Base-by-base conservation (phyloP, 495 filamentous ascomycete genomes). In the Aspergillus diversus region DNA sequence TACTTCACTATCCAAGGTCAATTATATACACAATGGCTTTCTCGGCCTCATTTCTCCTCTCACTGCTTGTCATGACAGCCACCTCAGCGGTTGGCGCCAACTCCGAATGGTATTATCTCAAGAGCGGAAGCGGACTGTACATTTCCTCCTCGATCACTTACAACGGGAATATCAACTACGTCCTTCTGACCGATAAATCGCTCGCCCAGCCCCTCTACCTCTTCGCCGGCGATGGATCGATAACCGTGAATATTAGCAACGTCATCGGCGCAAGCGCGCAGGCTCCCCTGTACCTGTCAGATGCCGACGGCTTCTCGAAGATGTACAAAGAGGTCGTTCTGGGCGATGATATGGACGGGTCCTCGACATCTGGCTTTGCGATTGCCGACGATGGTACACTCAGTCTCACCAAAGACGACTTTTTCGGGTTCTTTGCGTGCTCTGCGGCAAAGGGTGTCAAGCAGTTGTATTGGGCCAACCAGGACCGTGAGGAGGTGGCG, bases 221-320 rank as follows among this genome's bases (percentile, higher is more conserved):
- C 27, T 60, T 50, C 59, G 16, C 16, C 5, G 48, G 35, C 37
- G 59, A 60, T 32, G 59, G 49, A 35, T 60, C 59, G 12, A 60
- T 60, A 43, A 60, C 59, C 17, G 34, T 54, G 11, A 39, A 60
- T 37, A 60, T 15, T 0, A 33, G 27, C 35, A 60, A 60, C 34
- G 59, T 60, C 49, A 60, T 60, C 21, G 59, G 59, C 59, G 59
- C 59, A 8, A 54, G 49, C 50, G 49, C 59, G 2, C 49, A 60
- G 33, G 59, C 35, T 21, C 49, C 59, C 17, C 48, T 60, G 7
- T 33, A 52, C 34, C 59, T 60, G 21, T 46, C 59, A 0, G 21
- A 54, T 5, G 15, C 5, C 9, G 35, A 46, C 35, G 59, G 59
- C 7, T 31, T 54, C 27, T 33, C n/a, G 5, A 34, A 32, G 2